Evolutionary conservation across 805 yeast species (phyloP).

Genomic region (Millerozyma acaciae): DNA sequence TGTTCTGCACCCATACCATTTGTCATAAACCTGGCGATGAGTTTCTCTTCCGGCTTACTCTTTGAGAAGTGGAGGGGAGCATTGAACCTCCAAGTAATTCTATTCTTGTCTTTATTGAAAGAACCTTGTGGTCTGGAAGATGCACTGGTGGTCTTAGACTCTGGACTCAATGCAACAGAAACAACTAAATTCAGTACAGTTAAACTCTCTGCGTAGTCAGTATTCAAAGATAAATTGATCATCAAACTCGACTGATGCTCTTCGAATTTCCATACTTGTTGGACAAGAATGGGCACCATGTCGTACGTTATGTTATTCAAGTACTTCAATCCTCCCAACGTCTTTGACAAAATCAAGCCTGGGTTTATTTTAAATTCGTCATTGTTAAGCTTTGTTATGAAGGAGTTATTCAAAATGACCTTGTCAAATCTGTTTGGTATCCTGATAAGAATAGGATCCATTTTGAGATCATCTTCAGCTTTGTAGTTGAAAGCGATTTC

Average conservation of each 20-base stretch:
- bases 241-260: conserved; percentile 80
- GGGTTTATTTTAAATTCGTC: conserved; percentile 44
- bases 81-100: conserved; percentile 79
- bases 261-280: conserved; percentile 90
- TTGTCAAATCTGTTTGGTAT: conserved; percentile 49
- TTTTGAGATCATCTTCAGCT: conserved; percentile 14
- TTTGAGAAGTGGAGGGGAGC: conserved; percentile 35
- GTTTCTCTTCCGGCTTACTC: conserved; percentile 53
- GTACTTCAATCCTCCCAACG: conserved; percentile 81
- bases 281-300: conserved; percentile 62
- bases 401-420: conserved; percentile 38
- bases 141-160: conserved; percentile 66
- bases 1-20: conserved; percentile 67
- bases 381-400: conserved; percentile 23
- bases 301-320: conserved; percentile 43
- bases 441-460: conserved; percentile 30
- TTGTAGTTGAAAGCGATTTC: conserved; percentile 80
- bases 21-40: conserved; percentile 85
- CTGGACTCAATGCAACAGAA: conserved; percentile 54
- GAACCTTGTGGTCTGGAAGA: conserved; percentile 91
- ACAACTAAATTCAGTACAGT: conserved; percentile 57
- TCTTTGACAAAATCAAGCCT: conserved; percentile 51
- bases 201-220: conserved; percentile 35
- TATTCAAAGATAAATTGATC: conserved; percentile 59
- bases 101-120: conserved; percentile 77